Conservation (phyloP, 495 filamentous ascomycete species). For the Aspergillus kassunensis region DNA sequence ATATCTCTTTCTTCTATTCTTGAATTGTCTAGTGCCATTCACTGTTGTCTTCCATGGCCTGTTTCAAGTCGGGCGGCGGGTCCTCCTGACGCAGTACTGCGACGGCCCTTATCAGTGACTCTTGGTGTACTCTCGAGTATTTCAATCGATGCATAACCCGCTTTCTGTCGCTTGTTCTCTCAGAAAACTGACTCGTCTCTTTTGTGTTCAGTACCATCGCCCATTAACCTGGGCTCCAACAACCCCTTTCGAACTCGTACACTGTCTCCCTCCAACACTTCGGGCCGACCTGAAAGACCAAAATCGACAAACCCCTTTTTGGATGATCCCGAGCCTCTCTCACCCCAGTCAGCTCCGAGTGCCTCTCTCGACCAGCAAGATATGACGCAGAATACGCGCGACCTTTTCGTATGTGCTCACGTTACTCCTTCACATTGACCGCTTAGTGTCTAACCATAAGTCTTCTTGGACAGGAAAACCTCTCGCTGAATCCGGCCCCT, state of each 20-base stretch:
- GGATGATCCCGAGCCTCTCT: conserved; percentile 58
- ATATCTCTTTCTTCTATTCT: conserved; percentile 8
- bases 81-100: conserved; percentile 9
- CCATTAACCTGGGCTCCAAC: conserved; percentile 77
- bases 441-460: conserved; percentile 4
- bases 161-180: background rate
- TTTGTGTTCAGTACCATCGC: conserved; percentile 32
- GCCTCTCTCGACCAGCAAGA: conserved; percentile 50
- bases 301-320: conserved; percentile 90
- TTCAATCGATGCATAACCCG: conserved; percentile 9
- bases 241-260: conserved; percentile 97
- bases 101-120: background rate
- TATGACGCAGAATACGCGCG: conserved; percentile 64
- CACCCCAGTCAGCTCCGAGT: conserved; percentile 44
- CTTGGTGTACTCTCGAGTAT: conserved; percentile 13
- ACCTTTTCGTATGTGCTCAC: conserved; percentile 76
- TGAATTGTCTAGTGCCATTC: conserved; percentile 6
- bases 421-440: background rate
- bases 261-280: conserved; percentile 62
- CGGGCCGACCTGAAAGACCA: conserved; percentile 57
- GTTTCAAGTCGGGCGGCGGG: conserved; percentile 19
- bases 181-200: no score
- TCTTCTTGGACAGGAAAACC: conserved; percentile 31
- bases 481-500: conserved; percentile 35
- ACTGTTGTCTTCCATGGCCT: conserved; percentile 5